Conservation (phyloP, 1,139 yeast genomes). For the Candida tetrigidarum region DNA sequence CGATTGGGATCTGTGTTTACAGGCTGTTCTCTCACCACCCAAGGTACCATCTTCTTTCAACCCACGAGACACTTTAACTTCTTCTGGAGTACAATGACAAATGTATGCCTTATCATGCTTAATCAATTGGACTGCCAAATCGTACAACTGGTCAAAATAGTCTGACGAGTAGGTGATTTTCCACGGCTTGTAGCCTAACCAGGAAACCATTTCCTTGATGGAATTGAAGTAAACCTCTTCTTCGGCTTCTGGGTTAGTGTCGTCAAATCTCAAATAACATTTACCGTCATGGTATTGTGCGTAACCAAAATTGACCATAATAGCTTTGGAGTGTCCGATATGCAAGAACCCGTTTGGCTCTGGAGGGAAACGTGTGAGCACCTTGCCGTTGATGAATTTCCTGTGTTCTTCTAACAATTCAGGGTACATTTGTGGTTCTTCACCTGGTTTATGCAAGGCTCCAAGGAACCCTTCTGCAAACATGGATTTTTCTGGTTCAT, state of each 20-base stretch:
- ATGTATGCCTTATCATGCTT: slow-evolving; percentile 77
- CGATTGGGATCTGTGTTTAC: slow-evolving; percentile 72
- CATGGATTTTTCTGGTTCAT: slow-evolving; percentile 70
- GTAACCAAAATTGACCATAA: slow-evolving; percentile 94
- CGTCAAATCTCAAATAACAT: slow-evolving; percentile 94
- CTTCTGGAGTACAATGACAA: slow-evolving; percentile 92
- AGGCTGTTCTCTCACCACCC: slow-evolving; percentile 89
- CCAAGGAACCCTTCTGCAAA: slow-evolving; percentile 96
- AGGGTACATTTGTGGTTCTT: slow-evolving; percentile 87
- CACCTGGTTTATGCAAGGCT: slow-evolving; percentile 94
- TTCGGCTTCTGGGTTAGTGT: slow-evolving; percentile 98
- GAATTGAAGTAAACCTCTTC: slow-evolving; percentile 89
- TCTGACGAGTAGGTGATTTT: slow-evolving; percentile 95
- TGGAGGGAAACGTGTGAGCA: slow-evolving; percentile 95
- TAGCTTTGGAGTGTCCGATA: slow-evolving; percentile 98
- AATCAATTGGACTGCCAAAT: slow-evolving; percentile 82
- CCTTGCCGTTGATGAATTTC: slow-evolving; percentile 76
- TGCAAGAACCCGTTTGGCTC: slow-evolving; percentile 98
- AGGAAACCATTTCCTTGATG: slow-evolving; percentile 79
- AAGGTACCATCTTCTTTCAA: slow-evolving; percentile 88
- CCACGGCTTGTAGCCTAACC: slow-evolving; percentile 96
- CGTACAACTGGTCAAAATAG: slow-evolving; percentile 88
- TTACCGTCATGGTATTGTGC: slow-evolving; percentile 85
- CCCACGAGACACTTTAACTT: slow-evolving; percentile 90
- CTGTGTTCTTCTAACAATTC: slow-evolving; percentile 83